These are phyloP conservation scores for cucumber (Cucumis sativus) DNA, from an alignment of 306 rosid species.

Conservation along the genomic window Cucumber_9930_V3 NC_026655.2:30319001-30319500, in stretches of 20 bases:
- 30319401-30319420: too few species aligned
- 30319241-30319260: constrained; percentile 74
- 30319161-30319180: constrained; percentile 67
- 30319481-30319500: too few species aligned
- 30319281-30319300: too few species aligned
- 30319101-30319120: constrained; percentile 70
- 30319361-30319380: too few species aligned
- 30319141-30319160: constrained; percentile 93
- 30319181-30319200: constrained; percentile 67
- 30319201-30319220: constrained; percentile 79
- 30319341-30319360: too few species aligned
- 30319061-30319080: constrained; percentile 65
- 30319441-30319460: too few species aligned
- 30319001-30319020: constrained; percentile 87
- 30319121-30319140: constrained; percentile 95
- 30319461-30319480: too few species aligned
- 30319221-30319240: constrained; percentile 53
- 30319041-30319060: constrained; percentile 77
- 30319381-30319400: too few species aligned
- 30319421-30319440: too few species aligned
- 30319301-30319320: too few species aligned
- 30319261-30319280: not conserved
- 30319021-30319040: constrained; percentile 71
- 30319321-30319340: too few species aligned
- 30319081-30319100: constrained; percentile 81